These are phyloP conservation scores for Phylloboletellus chloephorus DNA, from an alignment of 1,284 basidiomycete genomes.

Conservation along the genomic window DNA sequence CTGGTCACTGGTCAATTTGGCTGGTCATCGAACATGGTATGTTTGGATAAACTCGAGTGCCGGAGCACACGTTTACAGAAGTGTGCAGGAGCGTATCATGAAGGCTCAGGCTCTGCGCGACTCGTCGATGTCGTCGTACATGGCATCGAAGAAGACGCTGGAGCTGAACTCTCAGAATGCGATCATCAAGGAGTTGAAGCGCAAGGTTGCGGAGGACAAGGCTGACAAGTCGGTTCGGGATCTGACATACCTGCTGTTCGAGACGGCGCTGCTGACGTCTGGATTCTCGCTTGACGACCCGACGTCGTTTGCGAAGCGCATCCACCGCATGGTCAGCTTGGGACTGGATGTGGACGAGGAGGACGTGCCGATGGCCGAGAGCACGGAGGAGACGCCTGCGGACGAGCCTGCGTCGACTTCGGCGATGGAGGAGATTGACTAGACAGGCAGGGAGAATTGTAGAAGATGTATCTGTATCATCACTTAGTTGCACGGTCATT, in stretches of 20 bases:
- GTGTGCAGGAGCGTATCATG: slow-evolving; percentile 89
- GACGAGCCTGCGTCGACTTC: slow-evolving; percentile 59
- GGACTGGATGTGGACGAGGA: slow-evolving; percentile 82
- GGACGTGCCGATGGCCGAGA: slow-evolving; percentile 42
- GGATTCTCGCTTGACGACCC: slow-evolving; percentile 96
- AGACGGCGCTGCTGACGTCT: slow-evolving; percentile 92
- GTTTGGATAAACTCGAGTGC: slow-evolving; percentile 18
- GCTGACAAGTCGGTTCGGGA: slow-evolving; percentile 98
- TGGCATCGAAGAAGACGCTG: slow-evolving; percentile 98
- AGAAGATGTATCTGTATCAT: slow-evolving; percentile 26
- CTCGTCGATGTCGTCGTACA: slow-evolving; percentile 98
- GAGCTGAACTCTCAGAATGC: slow-evolving; percentile 95
- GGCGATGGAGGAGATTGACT: slow-evolving; percentile 86
- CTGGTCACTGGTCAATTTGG: slow-evolving; percentile 98
- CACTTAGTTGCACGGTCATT: slow-evolving; percentile 27
- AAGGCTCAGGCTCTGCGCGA: slow-evolving; percentile 98
- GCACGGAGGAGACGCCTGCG: slow-evolving; percentile 35
- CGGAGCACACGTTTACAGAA: slow-evolving; percentile 8
- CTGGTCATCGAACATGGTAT: slow-evolving; percentile 98
- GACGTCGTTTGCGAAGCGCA: slow-evolving; percentile 91
- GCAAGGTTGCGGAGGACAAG: slow-evolving; percentile 94
- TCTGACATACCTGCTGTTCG: slow-evolving; percentile 92
- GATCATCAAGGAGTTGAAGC: slow-evolving; percentile 94
- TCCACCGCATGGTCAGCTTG: slow-evolving; percentile 93
- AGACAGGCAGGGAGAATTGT: slow-evolving; percentile 27